These are phyloP conservation scores for Fusarium circinatum DNA, from an alignment of 2,329 filamentous ascomycete genomes.

Conservation along the genomic window DNA sequence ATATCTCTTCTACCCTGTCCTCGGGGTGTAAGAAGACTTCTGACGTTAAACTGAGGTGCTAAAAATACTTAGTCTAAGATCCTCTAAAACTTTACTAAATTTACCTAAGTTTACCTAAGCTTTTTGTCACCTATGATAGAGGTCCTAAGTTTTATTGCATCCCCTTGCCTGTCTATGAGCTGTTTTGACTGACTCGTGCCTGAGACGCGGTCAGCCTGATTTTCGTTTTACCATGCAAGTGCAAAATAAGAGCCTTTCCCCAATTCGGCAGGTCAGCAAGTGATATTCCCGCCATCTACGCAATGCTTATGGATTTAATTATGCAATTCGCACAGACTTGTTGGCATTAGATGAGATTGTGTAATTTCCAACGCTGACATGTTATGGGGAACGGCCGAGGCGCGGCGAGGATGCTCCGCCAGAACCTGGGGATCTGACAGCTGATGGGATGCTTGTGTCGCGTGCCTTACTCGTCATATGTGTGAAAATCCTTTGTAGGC, in stretches of 20 bases:
- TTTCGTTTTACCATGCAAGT: neutral
- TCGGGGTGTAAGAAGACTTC: no score
- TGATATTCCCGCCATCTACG: neutral
- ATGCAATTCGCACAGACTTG: neutral
- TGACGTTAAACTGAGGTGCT: no score
- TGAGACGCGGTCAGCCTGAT: neutral
- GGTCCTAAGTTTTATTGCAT: no score
- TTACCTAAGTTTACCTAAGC: no score
- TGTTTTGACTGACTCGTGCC: neutral
- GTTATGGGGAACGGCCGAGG: neutral
- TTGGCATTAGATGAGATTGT: neutral
- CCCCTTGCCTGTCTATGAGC: accelerated
- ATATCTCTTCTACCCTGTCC: accelerated
- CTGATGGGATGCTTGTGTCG: accelerated
- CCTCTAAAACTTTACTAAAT: no score
- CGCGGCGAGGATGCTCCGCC: neutral
- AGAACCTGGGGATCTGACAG: no score
- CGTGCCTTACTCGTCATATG: accelerated
- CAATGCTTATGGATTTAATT: neutral
- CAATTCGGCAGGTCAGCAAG: neutral
- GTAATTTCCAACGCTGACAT: neutral
- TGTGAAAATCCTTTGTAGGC: accelerated
- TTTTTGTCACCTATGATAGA: no score
- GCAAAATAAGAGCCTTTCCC: neutral
- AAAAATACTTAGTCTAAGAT: no score